Percentiles rank a stretch among this genome's conserved stretches.
Evolutionary conservation across 148 eudicot genomes (phyloP).

Genomic region (Rhododendron henanense): DNA sequence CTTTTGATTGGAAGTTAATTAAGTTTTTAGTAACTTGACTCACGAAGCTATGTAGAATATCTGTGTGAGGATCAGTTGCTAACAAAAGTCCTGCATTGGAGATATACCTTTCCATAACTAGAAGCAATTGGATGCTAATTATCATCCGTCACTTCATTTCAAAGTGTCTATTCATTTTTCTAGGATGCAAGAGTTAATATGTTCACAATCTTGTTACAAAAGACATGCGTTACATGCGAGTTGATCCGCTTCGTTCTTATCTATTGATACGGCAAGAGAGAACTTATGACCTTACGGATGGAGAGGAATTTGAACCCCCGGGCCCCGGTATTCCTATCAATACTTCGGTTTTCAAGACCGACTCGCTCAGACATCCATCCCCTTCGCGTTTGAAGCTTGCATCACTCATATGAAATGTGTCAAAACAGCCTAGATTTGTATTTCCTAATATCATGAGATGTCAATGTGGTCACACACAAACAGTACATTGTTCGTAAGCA

Average conservation of each 20-base stretch:
- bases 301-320: too few species aligned
- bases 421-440: not conserved
- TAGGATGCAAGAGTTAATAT: not conserved
- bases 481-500: too few species aligned
- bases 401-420: not conserved
- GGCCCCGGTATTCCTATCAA: too few species aligned
- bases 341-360: not conserved
- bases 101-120: not conserved
- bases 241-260: not conserved
- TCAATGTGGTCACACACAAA: not conserved
- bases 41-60: not conserved
- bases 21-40: not conserved
- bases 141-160: not conserved
- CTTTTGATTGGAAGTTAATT: not conserved
- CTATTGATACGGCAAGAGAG: not conserved
- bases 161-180: not conserved
- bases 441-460: not conserved
- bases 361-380: not conserved
- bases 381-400: not conserved
- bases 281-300: not conserved
- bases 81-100: not conserved
- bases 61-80: not conserved
- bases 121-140: not conserved
- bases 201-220: not conserved
- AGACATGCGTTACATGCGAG: not conserved